These are phyloP conservation scores for Colletotrichum camelliae DNA, from an alignment of 2,329 filamentous ascomycete species.

Conservation along the genomic window DNA sequence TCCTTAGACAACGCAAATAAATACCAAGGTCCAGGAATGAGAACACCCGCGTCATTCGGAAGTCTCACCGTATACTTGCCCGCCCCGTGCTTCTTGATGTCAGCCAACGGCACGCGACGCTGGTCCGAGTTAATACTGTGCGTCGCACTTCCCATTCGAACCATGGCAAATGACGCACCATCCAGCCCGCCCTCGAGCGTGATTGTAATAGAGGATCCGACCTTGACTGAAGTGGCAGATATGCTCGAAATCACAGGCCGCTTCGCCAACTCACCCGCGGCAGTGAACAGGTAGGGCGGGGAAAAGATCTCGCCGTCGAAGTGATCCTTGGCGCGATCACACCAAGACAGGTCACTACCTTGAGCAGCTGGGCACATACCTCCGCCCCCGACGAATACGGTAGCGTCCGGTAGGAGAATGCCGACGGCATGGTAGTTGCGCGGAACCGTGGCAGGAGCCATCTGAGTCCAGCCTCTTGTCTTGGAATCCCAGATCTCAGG, in stretches of 20 bases:
- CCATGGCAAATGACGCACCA: background rate
- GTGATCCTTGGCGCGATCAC: background rate
- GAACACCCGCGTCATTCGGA: background rate
- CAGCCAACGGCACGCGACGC: background rate
- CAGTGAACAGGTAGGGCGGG: background rate
- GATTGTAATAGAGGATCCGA: background rate
- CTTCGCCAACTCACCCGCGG: background rate
- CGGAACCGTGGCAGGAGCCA: background rate
- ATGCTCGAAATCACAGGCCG: background rate
- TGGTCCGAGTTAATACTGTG: background rate
- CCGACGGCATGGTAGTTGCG: background rate
- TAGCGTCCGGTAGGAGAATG: background rate
- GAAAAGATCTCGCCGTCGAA: background rate
- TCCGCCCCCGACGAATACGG: background rate
- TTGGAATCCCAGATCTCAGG: background rate
- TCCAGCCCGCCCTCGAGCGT: background rate
- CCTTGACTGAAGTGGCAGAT: background rate
- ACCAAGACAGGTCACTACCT: background rate
- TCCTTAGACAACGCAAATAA: background rate
- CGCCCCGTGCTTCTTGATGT: fast-evolving
- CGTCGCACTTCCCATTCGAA: background rate
- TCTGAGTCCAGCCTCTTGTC: background rate
- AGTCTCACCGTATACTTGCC: background rate
- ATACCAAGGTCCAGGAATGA: background rate
- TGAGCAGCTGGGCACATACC: background rate